These are phyloP conservation scores for Juglanconis juglandina DNA, from an alignment of 2,329 filamentous ascomycete genomes.

Conservation along the genomic window DNA sequence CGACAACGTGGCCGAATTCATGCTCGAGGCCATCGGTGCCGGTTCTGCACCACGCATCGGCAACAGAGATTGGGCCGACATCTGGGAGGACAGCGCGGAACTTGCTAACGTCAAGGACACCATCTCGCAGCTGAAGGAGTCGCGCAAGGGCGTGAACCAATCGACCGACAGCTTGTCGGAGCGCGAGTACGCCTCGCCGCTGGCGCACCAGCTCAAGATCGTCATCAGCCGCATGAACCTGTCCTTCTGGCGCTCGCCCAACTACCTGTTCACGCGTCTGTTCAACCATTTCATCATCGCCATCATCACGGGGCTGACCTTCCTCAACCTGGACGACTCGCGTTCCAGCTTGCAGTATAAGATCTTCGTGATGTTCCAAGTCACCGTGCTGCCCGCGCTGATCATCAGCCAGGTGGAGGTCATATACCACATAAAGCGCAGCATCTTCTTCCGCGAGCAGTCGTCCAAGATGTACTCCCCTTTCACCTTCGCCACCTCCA, in stretches of 20 bases:
- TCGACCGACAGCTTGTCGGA: conserved; percentile 52
- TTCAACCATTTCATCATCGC: conserved; percentile 82
- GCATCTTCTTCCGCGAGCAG: conserved; percentile 82
- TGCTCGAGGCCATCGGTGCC: conserved; percentile 81
- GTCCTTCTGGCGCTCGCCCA: conserved; percentile 79
- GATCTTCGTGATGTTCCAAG: conserved; percentile 87
- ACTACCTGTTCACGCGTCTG: conserved; percentile 83
- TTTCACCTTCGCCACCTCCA: conserved; percentile 71
- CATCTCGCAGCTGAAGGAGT: conserved; percentile 64
- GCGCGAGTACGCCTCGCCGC: conserved; percentile 78
- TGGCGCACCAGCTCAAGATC: conserved; percentile 73
- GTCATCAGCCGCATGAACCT: conserved; percentile 72
- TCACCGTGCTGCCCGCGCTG: conserved; percentile 77
- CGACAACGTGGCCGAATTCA: conserved; percentile 69
- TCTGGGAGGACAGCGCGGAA: conserved; percentile 73
- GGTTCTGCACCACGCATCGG: conserved; percentile 70
- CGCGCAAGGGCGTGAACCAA: conserved; percentile 43
- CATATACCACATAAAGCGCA: conserved; percentile 75
- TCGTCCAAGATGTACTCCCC: conserved; percentile 83
- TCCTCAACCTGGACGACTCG: conserved; percentile 72
- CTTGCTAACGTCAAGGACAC: conserved; percentile 62
- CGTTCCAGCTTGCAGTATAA: conserved; percentile 76
- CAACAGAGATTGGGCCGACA: conserved; percentile 73
- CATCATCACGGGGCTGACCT: conserved; percentile 74
- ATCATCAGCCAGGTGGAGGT: conserved; percentile 82